Evolutionary conservation across 2,329 filamentous ascomycete genomes (phyloP).

Genomic region (Scedosporium apiospermum): DNA sequence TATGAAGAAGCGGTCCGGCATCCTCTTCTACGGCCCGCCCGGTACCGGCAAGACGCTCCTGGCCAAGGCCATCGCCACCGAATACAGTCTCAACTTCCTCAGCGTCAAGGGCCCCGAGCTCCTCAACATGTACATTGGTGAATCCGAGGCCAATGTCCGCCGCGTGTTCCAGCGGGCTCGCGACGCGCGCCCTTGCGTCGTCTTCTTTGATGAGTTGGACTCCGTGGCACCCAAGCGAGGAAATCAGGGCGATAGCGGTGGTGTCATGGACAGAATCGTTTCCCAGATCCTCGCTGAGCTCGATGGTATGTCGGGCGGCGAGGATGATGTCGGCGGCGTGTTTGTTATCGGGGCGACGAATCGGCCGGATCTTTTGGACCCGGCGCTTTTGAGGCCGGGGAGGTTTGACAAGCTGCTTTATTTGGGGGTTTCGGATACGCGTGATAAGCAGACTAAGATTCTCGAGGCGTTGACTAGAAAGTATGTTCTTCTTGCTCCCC

Average conservation of each 20-base stretch:
- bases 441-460: conserved; percentile 92
- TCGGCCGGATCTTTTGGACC: conserved; percentile 83
- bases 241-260: conserved; percentile 93
- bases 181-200: conserved; percentile 78
- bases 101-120: conserved; percentile 86
- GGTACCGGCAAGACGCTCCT: conserved; percentile 89
- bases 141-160: conserved; percentile 85
- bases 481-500: conserved; percentile 34
- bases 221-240: conserved; percentile 93
- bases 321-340: conserved; percentile 70
- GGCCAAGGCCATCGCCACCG: conserved; percentile 86
- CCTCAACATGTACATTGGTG: conserved; percentile 94
- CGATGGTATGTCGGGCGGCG: conserved; percentile 93
- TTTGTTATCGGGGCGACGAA: conserved; percentile 98
- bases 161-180: conserved; percentile 80
- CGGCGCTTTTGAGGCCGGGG: conserved; percentile 78
- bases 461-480: conserved; percentile 90
- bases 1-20: conserved; percentile 95
- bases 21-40: conserved; percentile 84
- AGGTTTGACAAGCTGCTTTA: conserved; percentile 99
- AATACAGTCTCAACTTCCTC: conserved; percentile 93
- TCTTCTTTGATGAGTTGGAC: conserved; percentile 90
- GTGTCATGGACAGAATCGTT: conserved; percentile 97
- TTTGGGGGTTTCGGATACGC: conserved; percentile 88
- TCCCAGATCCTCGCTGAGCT: conserved; percentile 89